Percentiles rank a stretch among this genome's conserved stretches.
These are phyloP conservation scores for Pisolithus marmoratus DNA, from an alignment of 768 basidiomycete species.

Conservation along the genomic window DNA sequence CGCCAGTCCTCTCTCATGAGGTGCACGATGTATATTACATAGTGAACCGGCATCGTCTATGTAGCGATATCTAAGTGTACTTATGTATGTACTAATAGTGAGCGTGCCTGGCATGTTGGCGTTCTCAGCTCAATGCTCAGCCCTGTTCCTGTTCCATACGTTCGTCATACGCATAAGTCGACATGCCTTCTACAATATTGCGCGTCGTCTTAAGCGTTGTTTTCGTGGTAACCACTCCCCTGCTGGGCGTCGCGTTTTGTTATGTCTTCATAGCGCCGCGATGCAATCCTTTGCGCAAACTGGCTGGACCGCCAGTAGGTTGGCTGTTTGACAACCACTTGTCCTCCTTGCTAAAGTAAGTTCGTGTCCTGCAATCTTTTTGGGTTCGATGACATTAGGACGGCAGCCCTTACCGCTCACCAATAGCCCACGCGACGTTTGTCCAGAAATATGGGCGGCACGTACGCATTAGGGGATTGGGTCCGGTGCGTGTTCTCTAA, in stretches of 20 bases:
- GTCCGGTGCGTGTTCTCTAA: constrained; percentile 48
- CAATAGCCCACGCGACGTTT: constrained; percentile 46
- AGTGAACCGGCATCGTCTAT: no score
- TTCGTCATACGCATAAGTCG: neutral
- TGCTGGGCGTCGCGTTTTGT: constrained; percentile 19
- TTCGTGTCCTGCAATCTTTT: constrained; percentile 2
- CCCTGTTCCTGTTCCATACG: neutral
- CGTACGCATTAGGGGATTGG: constrained; percentile 61
- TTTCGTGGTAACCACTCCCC: constrained; percentile 7
- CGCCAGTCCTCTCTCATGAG: no score
- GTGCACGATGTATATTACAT: no score
- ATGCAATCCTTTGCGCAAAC: constrained; percentile 41
- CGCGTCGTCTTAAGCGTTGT: constrained; percentile 4
- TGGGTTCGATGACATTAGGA: neutral
- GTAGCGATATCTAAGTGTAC: no score
- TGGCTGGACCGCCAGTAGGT: constrained; percentile 57
- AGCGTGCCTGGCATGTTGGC: no score
- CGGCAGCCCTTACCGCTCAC: constrained; percentile 50
- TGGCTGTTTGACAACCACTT: constrained; percentile 52
- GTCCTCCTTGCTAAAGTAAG: constrained; percentile 52
- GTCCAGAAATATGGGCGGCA: constrained; percentile 61
- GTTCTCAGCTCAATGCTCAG: constrained; percentile 3
- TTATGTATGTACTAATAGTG: no score
- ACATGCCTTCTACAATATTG: constrained; percentile 5
- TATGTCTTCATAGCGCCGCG: constrained; percentile 21